Evolutionary conservation across 305 asterid species (phyloP).

Genomic region (Ilex paraguariensis): DNA sequence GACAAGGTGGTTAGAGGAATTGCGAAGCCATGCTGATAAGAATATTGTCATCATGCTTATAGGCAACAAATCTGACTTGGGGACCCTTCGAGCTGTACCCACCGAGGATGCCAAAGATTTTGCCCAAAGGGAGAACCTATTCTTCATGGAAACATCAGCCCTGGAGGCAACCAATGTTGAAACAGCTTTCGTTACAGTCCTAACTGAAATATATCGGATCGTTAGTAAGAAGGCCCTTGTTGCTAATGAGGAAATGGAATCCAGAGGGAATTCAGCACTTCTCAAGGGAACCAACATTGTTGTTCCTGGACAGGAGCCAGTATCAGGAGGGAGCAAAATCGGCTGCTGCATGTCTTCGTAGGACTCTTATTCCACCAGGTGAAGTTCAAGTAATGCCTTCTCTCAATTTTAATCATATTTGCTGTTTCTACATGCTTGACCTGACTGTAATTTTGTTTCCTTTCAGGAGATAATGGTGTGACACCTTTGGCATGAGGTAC

Average conservation of each 20-base stretch:
- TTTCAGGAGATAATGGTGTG: too few species aligned
- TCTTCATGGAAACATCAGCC: constrained; percentile 85
- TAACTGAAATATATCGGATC: constrained; percentile 68
- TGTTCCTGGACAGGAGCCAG: constrained; percentile 55
- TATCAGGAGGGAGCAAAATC: constrained; percentile 38
- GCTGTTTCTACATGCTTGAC: too few species aligned
- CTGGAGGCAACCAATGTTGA: constrained; percentile 73
- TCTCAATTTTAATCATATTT: too few species aligned
- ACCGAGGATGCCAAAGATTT: constrained; percentile 76
- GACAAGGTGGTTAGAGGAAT: constrained; percentile 72
- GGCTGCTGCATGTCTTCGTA: constrained; percentile 60
- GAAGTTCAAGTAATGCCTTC: too few species aligned
- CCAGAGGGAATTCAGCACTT: constrained; percentile 60
- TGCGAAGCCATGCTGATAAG: constrained; percentile 73
- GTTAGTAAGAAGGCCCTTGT: constrained; percentile 68
- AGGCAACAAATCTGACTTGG: constrained; percentile 80
- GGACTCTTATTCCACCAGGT: constrained; percentile 10
- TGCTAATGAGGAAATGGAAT: constrained; percentile 61
- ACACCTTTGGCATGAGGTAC: too few species aligned
- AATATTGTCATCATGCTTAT: constrained; percentile 73
- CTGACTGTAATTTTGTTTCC: too few species aligned
- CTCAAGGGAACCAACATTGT: constrained; percentile 60
- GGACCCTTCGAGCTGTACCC: constrained; percentile 47
- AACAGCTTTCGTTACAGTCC: constrained; percentile 54
- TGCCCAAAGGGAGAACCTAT: constrained; percentile 68